Percentiles rank a stretch among this genome's conserved stretches.
These are phyloP conservation scores for Candida smagusa DNA, from an alignment of 1,139 yeast species.

Conservation along the genomic window DNA sequence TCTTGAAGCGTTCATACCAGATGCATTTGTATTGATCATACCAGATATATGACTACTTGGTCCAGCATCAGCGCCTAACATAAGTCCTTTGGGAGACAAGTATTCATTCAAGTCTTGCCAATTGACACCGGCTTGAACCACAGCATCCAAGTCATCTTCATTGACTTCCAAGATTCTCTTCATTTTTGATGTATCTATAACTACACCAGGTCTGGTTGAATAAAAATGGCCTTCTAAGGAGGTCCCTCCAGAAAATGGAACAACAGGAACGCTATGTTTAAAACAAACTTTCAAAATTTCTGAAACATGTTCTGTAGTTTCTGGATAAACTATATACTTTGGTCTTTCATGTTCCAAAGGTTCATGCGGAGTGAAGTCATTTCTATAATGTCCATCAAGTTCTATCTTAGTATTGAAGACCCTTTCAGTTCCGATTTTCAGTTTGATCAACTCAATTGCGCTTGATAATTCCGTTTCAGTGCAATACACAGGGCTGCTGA, in stretches of 20 bases:
- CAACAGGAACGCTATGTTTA: constrained; percentile 41
- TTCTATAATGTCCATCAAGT: constrained; percentile 35
- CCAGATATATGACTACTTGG: constrained; percentile 44
- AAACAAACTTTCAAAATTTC: constrained; percentile 31
- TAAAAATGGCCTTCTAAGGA: constrained; percentile 46
- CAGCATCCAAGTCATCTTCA: constrained; percentile 41
- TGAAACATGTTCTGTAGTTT: constrained; percentile 37
- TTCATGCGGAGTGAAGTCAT: constrained; percentile 41
- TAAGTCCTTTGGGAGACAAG: constrained; percentile 24
- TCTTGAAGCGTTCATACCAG: constrained; percentile 42
- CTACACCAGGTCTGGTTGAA: constrained; percentile 36
- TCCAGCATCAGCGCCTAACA: constrained; percentile 48
- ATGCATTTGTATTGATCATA: constrained; percentile 45
- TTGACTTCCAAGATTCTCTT: constrained; percentile 31
- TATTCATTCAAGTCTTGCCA: constrained; percentile 39
- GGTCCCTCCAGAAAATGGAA: constrained; percentile 64
- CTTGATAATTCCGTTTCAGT: constrained; percentile 32
- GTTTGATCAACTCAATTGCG: constrained; percentile 44
- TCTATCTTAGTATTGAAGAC: constrained; percentile 29
- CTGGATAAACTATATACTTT: constrained; percentile 33
- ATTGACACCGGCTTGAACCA: constrained; percentile 43
- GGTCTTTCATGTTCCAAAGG: constrained; percentile 36
- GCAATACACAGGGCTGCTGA: constrained; percentile 39
- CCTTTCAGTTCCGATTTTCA: constrained; percentile 26
- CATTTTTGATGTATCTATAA: constrained; percentile 42